These are phyloP conservation scores for Meira miltonrushii DNA, from an alignment of 1,284 basidiomycete genomes.

Conservation along the genomic window DNA sequence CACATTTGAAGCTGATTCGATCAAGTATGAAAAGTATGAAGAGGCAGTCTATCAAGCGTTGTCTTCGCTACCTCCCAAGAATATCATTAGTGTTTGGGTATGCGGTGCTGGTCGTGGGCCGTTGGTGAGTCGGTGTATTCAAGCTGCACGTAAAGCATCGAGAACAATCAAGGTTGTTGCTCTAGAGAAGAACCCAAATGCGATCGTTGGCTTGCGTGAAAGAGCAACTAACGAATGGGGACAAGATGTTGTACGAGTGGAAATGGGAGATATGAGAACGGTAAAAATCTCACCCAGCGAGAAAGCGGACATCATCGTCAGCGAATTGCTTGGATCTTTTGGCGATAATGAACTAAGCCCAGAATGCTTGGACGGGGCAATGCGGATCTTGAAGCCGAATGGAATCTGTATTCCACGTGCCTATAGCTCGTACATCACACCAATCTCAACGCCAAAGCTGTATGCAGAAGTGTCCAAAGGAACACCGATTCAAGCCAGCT, in stretches of 20 bases:
- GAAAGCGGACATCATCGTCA: slow-evolving; percentile 85
- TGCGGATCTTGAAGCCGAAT: slow-evolving; percentile 63
- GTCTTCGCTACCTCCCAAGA: slow-evolving; percentile 63
- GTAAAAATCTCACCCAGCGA: slow-evolving; percentile 56
- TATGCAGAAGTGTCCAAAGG: slow-evolving; percentile 57
- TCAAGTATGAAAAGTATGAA: slow-evolving; percentile 89
- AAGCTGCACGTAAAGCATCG: slow-evolving; percentile 68
- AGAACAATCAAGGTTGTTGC: slow-evolving; percentile 66
- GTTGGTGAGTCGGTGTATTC: slow-evolving; percentile 77
- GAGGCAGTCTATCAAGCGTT: slow-evolving; percentile 59
- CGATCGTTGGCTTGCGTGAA: slow-evolving; percentile 45
- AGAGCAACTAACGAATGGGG: slow-evolving; percentile 64
- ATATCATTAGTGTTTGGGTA: slow-evolving; percentile 56
- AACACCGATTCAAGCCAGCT: slow-evolving; percentile 6
- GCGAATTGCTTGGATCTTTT: slow-evolving; percentile 92
- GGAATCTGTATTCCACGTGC: slow-evolving; percentile 95
- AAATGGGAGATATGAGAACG: slow-evolving; percentile 87
- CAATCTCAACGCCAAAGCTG: slow-evolving; percentile 85
- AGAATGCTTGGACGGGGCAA: slow-evolving; percentile 92
- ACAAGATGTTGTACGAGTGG: slow-evolving; percentile 65
- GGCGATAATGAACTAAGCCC: slow-evolving; percentile 98
- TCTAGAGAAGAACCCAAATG: slow-evolving; percentile 77
- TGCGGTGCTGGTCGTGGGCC: slow-evolving; percentile 94
- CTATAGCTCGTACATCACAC: slow-evolving; percentile 90
- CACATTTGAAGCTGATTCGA: slow-evolving; percentile 91